Evolutionary conservation across 2,329 filamentous ascomycete genomes (phyloP).

Genomic region (Exophiala dermatitidis): DNA sequence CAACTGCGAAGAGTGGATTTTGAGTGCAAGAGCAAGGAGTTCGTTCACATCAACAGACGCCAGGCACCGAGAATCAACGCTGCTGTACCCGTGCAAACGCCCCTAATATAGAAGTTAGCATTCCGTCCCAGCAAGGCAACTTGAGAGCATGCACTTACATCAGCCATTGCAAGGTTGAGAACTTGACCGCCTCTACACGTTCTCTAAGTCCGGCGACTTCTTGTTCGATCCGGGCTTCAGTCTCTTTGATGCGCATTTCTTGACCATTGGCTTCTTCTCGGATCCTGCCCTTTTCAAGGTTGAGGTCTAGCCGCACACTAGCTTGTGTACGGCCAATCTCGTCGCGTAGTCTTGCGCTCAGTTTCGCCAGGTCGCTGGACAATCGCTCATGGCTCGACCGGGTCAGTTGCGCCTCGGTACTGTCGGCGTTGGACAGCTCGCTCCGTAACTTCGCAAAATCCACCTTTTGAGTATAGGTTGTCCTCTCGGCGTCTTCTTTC

Average conservation of each 20-base stretch:
- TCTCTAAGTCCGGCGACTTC: slow-evolving; percentile 86
- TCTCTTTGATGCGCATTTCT: slow-evolving; percentile 98
- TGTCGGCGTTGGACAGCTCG: slow-evolving; percentile 85
- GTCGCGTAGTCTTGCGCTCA: slow-evolving; percentile 81
- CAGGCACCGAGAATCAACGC: slow-evolving; percentile 61
- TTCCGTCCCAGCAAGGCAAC: background rate
- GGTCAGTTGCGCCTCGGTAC: slow-evolving; percentile 81
- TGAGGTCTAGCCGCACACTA: slow-evolving; percentile 83
- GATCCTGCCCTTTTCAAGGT: slow-evolving; percentile 93
- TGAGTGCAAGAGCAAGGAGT: background rate
- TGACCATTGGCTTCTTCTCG: slow-evolving; percentile 92
- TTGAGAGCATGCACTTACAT: slow-evolving; percentile 60
- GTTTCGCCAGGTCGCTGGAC: slow-evolving; percentile 88
- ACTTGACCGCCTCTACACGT: slow-evolving; percentile 94
- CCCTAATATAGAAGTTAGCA: slow-evolving; percentile 39
- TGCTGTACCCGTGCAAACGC: slow-evolving; percentile 59
- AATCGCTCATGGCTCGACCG: slow-evolving; percentile 84
- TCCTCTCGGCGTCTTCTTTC: slow-evolving; percentile 61
- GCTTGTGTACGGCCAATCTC: slow-evolving; percentile 93
- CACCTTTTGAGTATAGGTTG: slow-evolving; percentile 73
- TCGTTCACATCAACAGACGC: slow-evolving; percentile 55
- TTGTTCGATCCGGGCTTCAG: slow-evolving; percentile 96
- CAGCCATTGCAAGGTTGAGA: slow-evolving; percentile 94
- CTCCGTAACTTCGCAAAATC: slow-evolving; percentile 96
- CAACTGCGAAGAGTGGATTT: too few species aligned